These are phyloP conservation scores for Yamadazyma takamatsuzukensis DNA, from an alignment of 805 yeast species.

Conservation along the genomic window DNA sequence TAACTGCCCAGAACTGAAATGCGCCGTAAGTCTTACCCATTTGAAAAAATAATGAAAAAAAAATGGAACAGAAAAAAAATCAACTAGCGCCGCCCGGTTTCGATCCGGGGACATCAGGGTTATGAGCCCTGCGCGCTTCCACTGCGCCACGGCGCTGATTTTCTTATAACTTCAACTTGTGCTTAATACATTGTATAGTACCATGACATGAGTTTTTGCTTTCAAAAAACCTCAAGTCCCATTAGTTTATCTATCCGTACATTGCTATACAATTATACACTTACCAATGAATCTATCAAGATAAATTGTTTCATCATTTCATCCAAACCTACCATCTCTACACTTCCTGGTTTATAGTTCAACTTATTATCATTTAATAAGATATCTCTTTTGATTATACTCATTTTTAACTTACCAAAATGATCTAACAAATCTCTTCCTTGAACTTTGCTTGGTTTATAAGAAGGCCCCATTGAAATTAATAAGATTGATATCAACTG, in stretches of 20 bases:
- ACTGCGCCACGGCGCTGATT: conserved; percentile 94
- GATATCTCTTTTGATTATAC: conserved; percentile 59
- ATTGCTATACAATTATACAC: no score
- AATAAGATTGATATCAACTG: conserved; percentile 66
- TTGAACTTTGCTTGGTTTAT: conserved; percentile 52
- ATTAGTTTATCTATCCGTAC: no score
- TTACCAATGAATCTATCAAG: conserved; percentile 47
- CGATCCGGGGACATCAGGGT: conserved; percentile 98
- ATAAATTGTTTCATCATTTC: conserved; percentile 56
- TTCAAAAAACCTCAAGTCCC: no score
- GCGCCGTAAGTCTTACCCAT: no score
- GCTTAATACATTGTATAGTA: no score
- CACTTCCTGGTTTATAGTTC: conserved; percentile 20
- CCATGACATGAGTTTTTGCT: no score
- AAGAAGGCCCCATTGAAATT: conserved; percentile 75
- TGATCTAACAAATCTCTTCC: conserved; percentile 49
- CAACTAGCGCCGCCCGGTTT: conserved; percentile 87
- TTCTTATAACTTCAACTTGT: no score
- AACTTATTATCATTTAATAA: conserved; percentile 23
- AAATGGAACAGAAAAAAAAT: no score
- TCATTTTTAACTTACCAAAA: conserved; percentile 54
- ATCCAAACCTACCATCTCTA: conserved; percentile 37
- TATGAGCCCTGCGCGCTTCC: conserved; percentile 99
- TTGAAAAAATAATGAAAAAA: no score
- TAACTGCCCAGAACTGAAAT: no score